Base-by-base conservation (phyloP, 1,139 yeast species). In the Eremothecium cymbalariae region DNA sequence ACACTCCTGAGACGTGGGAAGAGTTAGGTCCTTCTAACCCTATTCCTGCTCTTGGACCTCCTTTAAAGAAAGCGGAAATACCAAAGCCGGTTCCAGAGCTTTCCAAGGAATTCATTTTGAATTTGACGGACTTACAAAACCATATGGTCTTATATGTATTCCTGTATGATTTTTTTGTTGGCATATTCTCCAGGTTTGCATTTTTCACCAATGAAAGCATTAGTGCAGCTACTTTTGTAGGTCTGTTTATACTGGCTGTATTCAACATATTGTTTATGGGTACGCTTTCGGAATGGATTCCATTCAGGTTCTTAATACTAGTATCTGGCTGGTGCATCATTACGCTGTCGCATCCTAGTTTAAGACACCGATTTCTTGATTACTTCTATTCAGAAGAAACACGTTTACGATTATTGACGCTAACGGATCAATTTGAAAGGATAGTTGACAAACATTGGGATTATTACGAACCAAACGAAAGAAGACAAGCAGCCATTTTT, bases 51-150 rank as follows among this genome's bases (percentile, higher is more conserved):
- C 61, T 59, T 6, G 79, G 77, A 0, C 74, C 75, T 2, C 64
- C 72, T 0, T 47, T 81, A 27, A 56, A 63, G 30, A 60, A 62
- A 5, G 64, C 71, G 9, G 65, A 61, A 8, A 47, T 69, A 1
- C 93, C 94, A 1, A 74, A 72, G 41, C 94, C 94, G 0, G 82
- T 78, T 3, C 83, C 90, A 2, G 85, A 84, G 53, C 66, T 82
- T 32, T 77, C 90, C 13, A 68, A 83, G 36, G 95, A 85, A 53
- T 85, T 84, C 53, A 60, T 79, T 18, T 57, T 85, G 42, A 85
- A 85, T 54, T 63, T 83, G 47, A 83, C 94, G 1, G 95, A 85
- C 59, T 65, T 85, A 37, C 95, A 85, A 51, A 85, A 85, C 55
- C 79, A 77, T 47, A 79, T 82, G 85, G 56, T 77, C n/a, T 54